Base-by-base conservation (phyloP, 2,329 filamentous ascomycete species). In the Ilyonectria robusta region DNA sequence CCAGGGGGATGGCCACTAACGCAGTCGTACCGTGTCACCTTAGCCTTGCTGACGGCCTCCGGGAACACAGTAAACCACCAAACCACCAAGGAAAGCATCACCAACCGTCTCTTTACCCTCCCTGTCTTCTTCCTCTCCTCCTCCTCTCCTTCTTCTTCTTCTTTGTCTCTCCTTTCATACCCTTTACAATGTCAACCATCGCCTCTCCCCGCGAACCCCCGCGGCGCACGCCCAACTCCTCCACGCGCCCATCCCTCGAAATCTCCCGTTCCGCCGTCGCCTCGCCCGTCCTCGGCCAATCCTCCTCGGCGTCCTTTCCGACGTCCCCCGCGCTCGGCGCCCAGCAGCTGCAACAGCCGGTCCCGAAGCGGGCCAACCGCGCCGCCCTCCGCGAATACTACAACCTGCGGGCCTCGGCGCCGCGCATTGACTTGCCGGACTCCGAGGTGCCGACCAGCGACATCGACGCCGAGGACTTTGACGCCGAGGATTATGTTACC, bases 371-470 rank as follows among this genome's bases (percentile, higher is more conserved):
- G 62, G 83, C 92, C 68, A 97, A 97, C 82, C 93, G 95, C 71
- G 90, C 92, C 62, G 95, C 95, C 7, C 87, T 98, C 21, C 92
- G 96, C 75, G 94, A 98, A 78, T 98, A 97, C 85, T 98, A 98
- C 83, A 96, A 96, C 78, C 87, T 98, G 56, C 46, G 81, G 76
- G 71, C 86, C 78, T 17, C 81, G 68, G 31, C 81, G 81, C 73
- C 80, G 26, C 76, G 83, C 81, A 75, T 88, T 81, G 69, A 85
- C 81, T 70, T 80, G 72, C 77, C 79, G 42, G 80, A 83, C 60
- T 88, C 86, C 21, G 90, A 92, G 69, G 88, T 92, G 19, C 86
- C 89, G 4, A 78, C 87, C 31, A 88, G 89, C 59, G 93, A 96
- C 77, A 87, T 98, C 62, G 95, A 98, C 81, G 86, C 83, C 58